Conservation (phyloP, 2,329 filamentous ascomycete genomes). For the Drechmeria coniospora region DNA sequence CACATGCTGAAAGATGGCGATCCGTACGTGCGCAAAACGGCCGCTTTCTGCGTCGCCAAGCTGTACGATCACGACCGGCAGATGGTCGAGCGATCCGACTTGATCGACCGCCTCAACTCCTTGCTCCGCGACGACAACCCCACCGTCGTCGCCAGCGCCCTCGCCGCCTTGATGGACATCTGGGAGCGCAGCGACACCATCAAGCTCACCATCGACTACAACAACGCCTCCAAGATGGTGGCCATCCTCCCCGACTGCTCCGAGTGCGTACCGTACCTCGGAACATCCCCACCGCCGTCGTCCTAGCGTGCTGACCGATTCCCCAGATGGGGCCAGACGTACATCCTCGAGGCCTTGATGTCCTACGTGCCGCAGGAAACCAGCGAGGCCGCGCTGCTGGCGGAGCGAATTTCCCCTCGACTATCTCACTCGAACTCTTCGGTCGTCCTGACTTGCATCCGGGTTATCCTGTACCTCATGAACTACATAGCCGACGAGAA, state of each 20-base stretch:
- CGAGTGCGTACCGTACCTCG: no score
- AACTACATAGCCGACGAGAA: conserved; percentile 94
- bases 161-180: conserved; percentile 88
- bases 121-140: conserved; percentile 93
- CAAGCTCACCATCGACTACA: conserved; percentile 94
- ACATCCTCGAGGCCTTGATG: conserved; percentile 95
- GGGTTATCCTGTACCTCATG: conserved; percentile 93
- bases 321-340: conserved; percentile 88
- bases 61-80: conserved; percentile 90
- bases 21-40: conserved; percentile 94
- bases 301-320: no score
- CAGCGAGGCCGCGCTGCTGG: conserved; percentile 72
- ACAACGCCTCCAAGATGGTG: conserved; percentile 94
- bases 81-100: conserved; percentile 76
- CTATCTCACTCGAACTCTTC: conserved; percentile 94
- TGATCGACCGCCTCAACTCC: conserved; percentile 81
- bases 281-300: no score
- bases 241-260: conserved; percentile 93
- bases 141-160: conserved; percentile 86
- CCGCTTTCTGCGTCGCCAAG: conserved; percentile 91
- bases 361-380: conserved; percentile 91
- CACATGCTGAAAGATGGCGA: conserved; percentile 71
- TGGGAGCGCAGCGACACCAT: conserved; percentile 97
- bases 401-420: conserved; percentile 87
- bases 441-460: conserved; percentile 88